A percentile compares a stretch with the other conserved stretches of the same genome.
phyloP scores from a whole-genome alignment of 2,329 filamentous ascomycete species.

The Aspergillus sp. region DNA sequence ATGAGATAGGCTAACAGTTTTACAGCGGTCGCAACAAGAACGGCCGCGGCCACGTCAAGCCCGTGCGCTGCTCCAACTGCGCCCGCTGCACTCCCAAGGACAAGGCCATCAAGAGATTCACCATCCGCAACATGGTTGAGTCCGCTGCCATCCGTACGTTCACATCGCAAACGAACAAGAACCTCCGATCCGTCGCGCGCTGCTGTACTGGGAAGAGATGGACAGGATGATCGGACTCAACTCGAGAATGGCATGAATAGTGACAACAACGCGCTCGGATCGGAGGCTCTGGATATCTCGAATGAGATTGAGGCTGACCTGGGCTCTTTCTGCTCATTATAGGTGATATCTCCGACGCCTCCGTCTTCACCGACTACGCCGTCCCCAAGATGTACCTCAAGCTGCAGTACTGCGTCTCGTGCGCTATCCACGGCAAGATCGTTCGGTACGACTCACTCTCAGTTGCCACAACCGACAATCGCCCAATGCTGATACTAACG shows the following conservation, averaged over 20 bases:
- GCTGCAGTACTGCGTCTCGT: slow-evolving; percentile 99
- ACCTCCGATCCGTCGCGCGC: slow-evolving; percentile 19
- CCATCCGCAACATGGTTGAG: slow-evolving; percentile 99
- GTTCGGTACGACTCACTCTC: slow-evolving; percentile 76
- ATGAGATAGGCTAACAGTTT: slow-evolving; percentile 24
- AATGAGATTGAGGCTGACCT: slow-evolving; percentile 20
- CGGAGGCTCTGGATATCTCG: background rate
- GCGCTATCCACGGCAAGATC: slow-evolving; percentile 99
- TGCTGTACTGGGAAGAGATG: slow-evolving; percentile 20
- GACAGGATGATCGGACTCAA: slow-evolving; percentile 2
- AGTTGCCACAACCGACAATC: background rate
- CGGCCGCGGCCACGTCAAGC: slow-evolving; percentile 99
- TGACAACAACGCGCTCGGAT: slow-evolving; percentile 11
- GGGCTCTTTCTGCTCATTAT: slow-evolving; percentile 25
- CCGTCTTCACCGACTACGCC: slow-evolving; percentile 98
- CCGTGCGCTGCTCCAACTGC: slow-evolving; percentile 92
- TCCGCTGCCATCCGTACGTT: slow-evolving; percentile 98
- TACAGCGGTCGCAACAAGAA: slow-evolving; percentile 98
- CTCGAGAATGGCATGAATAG: slow-evolving; percentile 5
- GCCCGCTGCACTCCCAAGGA: slow-evolving; percentile 96
- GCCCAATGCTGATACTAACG: slow-evolving; percentile 21
- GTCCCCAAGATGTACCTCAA: slow-evolving; percentile 99
- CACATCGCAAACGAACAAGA: slow-evolving; percentile 18
- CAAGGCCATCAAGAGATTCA: slow-evolving; percentile 99
- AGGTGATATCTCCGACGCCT: slow-evolving; percentile 99